A percentile compares a stretch with the other conserved stretches of the same genome.
Evolutionary conservation across 78 protist genomes (phyloP).

Genomic region (Speleostelium caveatum): DNA sequence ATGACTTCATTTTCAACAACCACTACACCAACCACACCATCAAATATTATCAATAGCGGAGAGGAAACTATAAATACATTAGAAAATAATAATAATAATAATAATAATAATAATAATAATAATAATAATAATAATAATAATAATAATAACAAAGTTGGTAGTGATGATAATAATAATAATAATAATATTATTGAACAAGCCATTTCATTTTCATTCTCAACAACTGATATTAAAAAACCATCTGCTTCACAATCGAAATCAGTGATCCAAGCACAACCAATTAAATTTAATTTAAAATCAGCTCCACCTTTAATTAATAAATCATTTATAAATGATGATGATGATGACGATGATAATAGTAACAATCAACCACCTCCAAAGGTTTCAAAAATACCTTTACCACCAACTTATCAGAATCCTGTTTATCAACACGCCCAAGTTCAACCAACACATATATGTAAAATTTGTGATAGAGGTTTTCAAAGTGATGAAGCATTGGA

Average conservation of each 20-base stretch:
- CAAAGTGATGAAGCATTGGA: constrained; percentile 22
- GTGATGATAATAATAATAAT: neutral
- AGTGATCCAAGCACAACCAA: neutral
- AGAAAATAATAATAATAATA: neutral
- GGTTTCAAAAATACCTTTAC: no score
- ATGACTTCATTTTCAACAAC: no score
- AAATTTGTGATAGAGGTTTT: constrained; percentile 53
- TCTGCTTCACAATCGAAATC: neutral
- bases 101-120: neutral
- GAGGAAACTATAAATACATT: neutral
- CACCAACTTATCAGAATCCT: neutral
- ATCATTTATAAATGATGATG: neutral
- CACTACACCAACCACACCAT: constrained; percentile 11
- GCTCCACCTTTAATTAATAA: constrained; percentile 54
- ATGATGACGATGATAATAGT: neutral
- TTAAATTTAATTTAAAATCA: constrained; percentile 34
- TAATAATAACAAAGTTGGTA: neutral
- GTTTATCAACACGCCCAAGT: neutral
- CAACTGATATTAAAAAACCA: neutral
- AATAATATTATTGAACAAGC: neutral
- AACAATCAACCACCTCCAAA: neutral
- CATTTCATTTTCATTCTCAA: neutral
- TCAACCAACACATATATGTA: constrained; percentile 8
- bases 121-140: neutral
- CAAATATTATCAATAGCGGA: neutral